These are phyloP conservation scores for Streptanthus diversifolius DNA, from an alignment of 345 rosid species.

Conservation along the genomic window DNA sequence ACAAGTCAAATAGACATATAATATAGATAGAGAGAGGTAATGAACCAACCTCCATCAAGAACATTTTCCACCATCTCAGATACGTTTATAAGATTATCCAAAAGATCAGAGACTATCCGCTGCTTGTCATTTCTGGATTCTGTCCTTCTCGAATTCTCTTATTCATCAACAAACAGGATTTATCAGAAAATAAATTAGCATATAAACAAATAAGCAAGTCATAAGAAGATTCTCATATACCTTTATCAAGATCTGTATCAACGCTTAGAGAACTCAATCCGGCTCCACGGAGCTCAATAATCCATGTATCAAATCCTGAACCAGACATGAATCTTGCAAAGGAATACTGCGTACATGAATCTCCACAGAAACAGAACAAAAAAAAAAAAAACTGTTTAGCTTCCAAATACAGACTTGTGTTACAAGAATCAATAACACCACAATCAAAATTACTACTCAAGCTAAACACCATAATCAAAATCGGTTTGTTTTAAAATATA, in stretches of 20 bases:
- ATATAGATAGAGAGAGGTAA: neutral
- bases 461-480: neutral
- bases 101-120: constrained; percentile 16
- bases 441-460: neutral
- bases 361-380: neutral
- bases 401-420: neutral
- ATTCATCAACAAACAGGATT: constrained; percentile 50
- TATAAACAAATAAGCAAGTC: constrained; percentile 18
- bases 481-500: neutral
- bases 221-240: neutral
- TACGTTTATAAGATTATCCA: constrained; percentile 33
- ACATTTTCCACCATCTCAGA: constrained; percentile 41
- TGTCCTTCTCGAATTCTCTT: neutral
- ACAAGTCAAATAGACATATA: neutral
- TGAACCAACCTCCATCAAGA: constrained; percentile 38
- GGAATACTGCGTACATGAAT: constrained; percentile 46
- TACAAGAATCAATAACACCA: neutral
- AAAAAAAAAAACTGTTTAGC: neutral
- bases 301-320: constrained; percentile 89
- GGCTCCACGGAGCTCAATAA: constrained; percentile 78
- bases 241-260: constrained; percentile 29
- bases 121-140: constrained; percentile 17
- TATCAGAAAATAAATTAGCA: constrained; percentile 32
- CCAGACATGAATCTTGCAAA: constrained; percentile 78
- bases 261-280: constrained; percentile 55